phyloP scores from a whole-genome alignment of 768 basidiomycete species.

The Auriscalpium microsporum region DNA sequence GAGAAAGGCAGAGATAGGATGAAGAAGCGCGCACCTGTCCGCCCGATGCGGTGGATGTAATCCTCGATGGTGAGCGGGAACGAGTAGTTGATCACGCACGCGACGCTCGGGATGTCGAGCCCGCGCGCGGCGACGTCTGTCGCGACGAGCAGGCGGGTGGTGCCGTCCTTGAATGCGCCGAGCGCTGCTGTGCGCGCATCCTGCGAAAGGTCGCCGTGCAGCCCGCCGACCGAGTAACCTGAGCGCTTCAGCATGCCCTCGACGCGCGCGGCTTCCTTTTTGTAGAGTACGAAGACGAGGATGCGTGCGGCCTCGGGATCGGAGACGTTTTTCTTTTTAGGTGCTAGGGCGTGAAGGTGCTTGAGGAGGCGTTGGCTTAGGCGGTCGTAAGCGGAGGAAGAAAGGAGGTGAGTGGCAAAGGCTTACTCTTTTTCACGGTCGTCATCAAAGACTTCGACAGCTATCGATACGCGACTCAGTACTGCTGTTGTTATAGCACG shows the following conservation, averaged over 20 bases:
- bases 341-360: constrained; percentile 44
- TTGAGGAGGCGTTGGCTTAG: constrained; percentile 51
- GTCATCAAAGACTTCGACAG: constrained; percentile 87
- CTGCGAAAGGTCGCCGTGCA: constrained; percentile 92
- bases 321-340: constrained; percentile 52
- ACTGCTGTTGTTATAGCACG: background rate
- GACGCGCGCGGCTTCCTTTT: constrained; percentile 92
- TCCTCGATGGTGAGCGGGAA: constrained; percentile 95
- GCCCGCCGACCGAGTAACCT: constrained; percentile 70
- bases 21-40: constrained; percentile 51
- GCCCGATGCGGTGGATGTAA: constrained; percentile 84
- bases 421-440: constrained; percentile 79
- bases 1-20: background rate
- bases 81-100: constrained; percentile 92
- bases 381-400: background rate
- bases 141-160: constrained; percentile 78
- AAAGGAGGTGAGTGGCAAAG: background rate
- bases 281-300: constrained; percentile 93
- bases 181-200: constrained; percentile 75
- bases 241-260: constrained; percentile 67
- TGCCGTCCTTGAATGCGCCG: constrained; percentile 79
- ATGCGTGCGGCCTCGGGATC: constrained; percentile 54
- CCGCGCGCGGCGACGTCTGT: constrained; percentile 98
- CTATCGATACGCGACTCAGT: constrained; percentile 13
- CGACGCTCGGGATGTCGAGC: constrained; percentile 94